Evolutionary conservation across 306 rosid genomes (phyloP).

Genomic region (Pterocarpus santalinus): DNA sequence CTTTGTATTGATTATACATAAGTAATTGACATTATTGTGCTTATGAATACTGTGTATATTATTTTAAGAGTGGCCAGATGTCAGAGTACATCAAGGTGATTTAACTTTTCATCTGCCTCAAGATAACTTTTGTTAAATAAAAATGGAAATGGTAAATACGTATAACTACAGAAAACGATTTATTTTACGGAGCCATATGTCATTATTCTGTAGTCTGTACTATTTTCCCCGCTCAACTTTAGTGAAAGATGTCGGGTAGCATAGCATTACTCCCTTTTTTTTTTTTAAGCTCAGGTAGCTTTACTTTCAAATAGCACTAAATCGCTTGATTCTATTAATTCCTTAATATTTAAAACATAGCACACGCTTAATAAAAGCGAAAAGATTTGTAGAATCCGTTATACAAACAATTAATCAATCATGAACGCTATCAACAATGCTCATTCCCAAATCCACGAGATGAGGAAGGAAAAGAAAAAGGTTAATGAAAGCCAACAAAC

Average conservation of each 20-base stretch:
- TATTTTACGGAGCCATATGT: not conserved
- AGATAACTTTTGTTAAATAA: too few species aligned
- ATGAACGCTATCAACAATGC: constrained; percentile 13
- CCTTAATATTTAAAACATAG: not conserved
- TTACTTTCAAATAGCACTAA: not conserved
- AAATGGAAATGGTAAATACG: too few species aligned
- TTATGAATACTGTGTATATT: too few species aligned
- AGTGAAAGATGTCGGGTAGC: not conserved
- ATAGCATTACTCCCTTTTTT: too few species aligned
- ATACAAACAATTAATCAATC: constrained; percentile 9
- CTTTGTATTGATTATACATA: too few species aligned
- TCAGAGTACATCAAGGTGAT: too few species aligned
- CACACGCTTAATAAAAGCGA: not conserved
- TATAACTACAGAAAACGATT: not conserved
- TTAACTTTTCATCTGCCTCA: too few species aligned
- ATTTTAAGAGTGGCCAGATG: too few species aligned
- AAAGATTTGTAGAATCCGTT: not conserved
- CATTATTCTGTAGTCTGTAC: not conserved
- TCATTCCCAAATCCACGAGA: constrained; percentile 46
- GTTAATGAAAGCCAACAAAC: not conserved
- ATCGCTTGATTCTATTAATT: not conserved
- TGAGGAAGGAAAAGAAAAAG: constrained; percentile 27
- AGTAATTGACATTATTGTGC: too few species aligned
- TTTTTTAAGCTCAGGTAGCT: not conserved
- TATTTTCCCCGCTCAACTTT: not conserved